These are phyloP conservation scores for Lagerstroemia speciosa DNA, from an alignment of 345 rosid genomes.

Conservation along the genomic window DNA sequence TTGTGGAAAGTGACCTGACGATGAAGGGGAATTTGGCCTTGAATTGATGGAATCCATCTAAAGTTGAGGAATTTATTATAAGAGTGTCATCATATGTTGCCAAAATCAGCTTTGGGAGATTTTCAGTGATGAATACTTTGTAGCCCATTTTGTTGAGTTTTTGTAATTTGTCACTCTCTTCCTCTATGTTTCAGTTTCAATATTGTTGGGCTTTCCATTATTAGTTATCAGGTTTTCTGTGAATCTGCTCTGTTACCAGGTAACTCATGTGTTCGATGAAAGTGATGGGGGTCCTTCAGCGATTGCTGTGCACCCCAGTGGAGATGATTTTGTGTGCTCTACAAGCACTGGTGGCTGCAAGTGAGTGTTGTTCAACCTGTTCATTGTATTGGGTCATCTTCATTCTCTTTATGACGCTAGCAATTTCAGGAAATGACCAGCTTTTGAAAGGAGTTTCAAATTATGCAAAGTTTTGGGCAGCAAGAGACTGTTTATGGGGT, in stretches of 20 bases:
- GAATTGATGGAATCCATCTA: no score
- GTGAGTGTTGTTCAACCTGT: conserved; percentile 29
- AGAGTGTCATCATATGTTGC: no score
- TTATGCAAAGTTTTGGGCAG: neutral
- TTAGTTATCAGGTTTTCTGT: neutral
- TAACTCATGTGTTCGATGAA: conserved; percentile 50
- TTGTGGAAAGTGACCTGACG: neutral
- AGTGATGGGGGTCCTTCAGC: conserved; percentile 61
- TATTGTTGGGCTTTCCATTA: neutral
- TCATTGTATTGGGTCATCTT: neutral
- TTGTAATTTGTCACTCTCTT: neutral
- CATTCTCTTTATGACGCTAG: neutral
- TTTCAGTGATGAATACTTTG: no score
- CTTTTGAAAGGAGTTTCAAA: neutral
- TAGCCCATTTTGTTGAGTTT: neutral
- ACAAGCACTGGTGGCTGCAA: conserved; percentile 77
- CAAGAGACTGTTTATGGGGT: neutral
- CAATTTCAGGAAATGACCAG: neutral
- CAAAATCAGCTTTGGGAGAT: no score
- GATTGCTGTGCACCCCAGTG: conserved; percentile 73
- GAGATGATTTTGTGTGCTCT: conserved; percentile 74
- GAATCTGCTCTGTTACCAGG: conserved; percentile 25
- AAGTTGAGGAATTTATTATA: no score
- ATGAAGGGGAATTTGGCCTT: no score
- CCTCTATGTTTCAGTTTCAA: neutral